Conservation (phyloP, 2,329 filamentous ascomycete genomes). For the Botrytis pseudocinerea region DNA sequence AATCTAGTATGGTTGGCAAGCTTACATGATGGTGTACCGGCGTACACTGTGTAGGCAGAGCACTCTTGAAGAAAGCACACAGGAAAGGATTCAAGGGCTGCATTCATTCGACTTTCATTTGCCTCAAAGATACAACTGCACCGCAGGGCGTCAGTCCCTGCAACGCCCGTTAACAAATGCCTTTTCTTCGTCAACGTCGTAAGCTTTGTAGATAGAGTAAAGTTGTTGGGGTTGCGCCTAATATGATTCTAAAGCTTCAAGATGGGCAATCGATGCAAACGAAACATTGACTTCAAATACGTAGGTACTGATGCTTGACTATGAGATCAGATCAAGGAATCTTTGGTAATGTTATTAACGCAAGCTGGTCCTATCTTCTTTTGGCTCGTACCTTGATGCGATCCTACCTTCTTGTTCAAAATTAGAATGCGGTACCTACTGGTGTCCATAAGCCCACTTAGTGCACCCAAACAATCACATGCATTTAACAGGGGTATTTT, state of each 20-base stretch:
- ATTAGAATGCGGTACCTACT: slow-evolving; percentile 17
- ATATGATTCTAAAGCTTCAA: slow-evolving; percentile 8
- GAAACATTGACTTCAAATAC: slow-evolving; percentile 8
- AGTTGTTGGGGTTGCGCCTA: neutral
- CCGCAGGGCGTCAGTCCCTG: slow-evolving; percentile 33
- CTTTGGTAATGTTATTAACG: slow-evolving; percentile 1
- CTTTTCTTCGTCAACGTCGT: slow-evolving; percentile 16
- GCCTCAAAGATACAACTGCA: slow-evolving; percentile 34
- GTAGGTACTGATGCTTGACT: neutral
- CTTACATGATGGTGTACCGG: slow-evolving; percentile 82
- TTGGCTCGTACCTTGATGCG: slow-evolving; percentile 13
- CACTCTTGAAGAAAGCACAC: slow-evolving; percentile 97
- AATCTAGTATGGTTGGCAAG: slow-evolving; percentile 8
- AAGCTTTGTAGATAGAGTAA: neutral
- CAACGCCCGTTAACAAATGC: slow-evolving; percentile 23
- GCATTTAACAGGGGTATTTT: slow-evolving; percentile 8
- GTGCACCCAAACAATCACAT: slow-evolving; percentile 19
- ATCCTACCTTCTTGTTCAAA: slow-evolving; percentile 13
- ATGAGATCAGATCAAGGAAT: slow-evolving; percentile 13
- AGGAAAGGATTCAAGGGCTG: slow-evolving; percentile 99
- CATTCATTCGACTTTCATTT: slow-evolving; percentile 65
- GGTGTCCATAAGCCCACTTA: slow-evolving; percentile 20
- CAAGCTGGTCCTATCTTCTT: slow-evolving; percentile 8
- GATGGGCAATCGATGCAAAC: slow-evolving; percentile 9
- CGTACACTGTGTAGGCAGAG: slow-evolving; percentile 85